Evolutionary conservation across 176 grass and related monocot species (phyloP).

Genomic region (Chrysopogon serrulatus): DNA sequence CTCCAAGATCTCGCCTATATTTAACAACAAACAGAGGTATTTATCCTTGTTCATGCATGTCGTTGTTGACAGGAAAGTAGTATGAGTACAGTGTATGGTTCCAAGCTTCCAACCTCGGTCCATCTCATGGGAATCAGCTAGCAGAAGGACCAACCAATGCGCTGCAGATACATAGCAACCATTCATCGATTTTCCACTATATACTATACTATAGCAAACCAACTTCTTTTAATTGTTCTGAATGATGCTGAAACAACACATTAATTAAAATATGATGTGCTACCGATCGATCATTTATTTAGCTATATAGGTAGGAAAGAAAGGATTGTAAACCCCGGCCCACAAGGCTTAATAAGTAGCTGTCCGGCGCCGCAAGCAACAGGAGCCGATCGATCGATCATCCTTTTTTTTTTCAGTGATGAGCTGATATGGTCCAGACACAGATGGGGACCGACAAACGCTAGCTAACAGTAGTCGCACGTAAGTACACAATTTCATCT

Average conservation of each 20-base stretch:
- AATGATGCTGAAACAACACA: neutral
- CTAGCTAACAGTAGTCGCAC: neutral
- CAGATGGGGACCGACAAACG: neutral
- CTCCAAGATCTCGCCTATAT: neutral
- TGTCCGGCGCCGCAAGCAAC: neutral
- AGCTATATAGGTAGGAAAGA: neutral
- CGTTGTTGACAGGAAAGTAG: neutral
- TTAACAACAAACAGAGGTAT: conserved; percentile 9
- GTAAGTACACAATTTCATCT: conserved; percentile 9
- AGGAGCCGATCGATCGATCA: neutral
- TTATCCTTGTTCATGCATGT: conserved; percentile 20
- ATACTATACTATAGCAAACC: neutral
- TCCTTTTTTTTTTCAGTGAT: neutral
- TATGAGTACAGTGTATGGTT: neutral
- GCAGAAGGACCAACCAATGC: neutral
- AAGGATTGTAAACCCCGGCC: neutral
- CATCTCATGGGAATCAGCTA: neutral
- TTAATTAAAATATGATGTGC: neutral
- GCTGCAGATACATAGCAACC: neutral
- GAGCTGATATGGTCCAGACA: neutral
- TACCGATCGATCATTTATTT: neutral
- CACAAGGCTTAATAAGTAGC: neutral
- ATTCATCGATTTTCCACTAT: neutral
- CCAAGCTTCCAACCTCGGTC: neutral
- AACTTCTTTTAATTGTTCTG: neutral